Conservation (phyloP, 495 filamentous ascomycete species). For the Aeminium ludgeri region DNA sequence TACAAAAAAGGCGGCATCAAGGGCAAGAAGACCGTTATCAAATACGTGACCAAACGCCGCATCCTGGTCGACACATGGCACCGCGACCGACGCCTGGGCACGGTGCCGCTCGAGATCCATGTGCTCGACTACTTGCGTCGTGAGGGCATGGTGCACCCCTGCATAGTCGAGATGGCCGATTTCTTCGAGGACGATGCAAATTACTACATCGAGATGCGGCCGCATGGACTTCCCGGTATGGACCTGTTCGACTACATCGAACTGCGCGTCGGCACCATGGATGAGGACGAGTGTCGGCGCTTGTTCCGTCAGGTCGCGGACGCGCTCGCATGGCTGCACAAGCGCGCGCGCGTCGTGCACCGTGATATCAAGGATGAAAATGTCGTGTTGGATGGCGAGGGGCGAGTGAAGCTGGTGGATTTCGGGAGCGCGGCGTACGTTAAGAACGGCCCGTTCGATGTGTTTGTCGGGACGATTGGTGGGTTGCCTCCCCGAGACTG, state of each 20-base stretch:
- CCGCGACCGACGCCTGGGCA: slow-evolving; percentile 82
- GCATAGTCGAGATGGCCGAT: slow-evolving; percentile 96
- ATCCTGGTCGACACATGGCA: slow-evolving; percentile 99
- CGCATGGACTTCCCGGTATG: slow-evolving; percentile 93
- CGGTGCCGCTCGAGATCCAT: slow-evolving; percentile 93
- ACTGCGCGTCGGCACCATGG: slow-evolving; percentile 76
- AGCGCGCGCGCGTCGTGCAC: slow-evolving; percentile 81
- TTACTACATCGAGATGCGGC: slow-evolving; percentile 98
- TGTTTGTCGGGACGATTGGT: slow-evolving; percentile 98
- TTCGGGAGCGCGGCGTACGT: slow-evolving; percentile 97
- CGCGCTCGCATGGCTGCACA: slow-evolving; percentile 82
- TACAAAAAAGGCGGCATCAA: slow-evolving; percentile 50
- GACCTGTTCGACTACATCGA: slow-evolving; percentile 99
- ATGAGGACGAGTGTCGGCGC: slow-evolving; percentile 78
- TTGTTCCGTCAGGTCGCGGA: slow-evolving; percentile 87
- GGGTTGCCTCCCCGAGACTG: slow-evolving; percentile 23
- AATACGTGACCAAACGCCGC: slow-evolving; percentile 92
- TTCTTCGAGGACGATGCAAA: slow-evolving; percentile 98
- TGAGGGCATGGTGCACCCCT: slow-evolving; percentile 75
- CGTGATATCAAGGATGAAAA: slow-evolving; percentile 99
- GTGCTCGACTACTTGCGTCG: slow-evolving; percentile 85
- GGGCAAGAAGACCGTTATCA: slow-evolving; percentile 74
- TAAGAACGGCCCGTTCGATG: slow-evolving; percentile 95
- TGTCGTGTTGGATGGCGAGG: slow-evolving; percentile 86
- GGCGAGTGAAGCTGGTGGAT: slow-evolving; percentile 91